Base-by-base conservation (phyloP, 2,329 filamentous ascomycete species). In the Cordyceps cateniannulata region DNA sequence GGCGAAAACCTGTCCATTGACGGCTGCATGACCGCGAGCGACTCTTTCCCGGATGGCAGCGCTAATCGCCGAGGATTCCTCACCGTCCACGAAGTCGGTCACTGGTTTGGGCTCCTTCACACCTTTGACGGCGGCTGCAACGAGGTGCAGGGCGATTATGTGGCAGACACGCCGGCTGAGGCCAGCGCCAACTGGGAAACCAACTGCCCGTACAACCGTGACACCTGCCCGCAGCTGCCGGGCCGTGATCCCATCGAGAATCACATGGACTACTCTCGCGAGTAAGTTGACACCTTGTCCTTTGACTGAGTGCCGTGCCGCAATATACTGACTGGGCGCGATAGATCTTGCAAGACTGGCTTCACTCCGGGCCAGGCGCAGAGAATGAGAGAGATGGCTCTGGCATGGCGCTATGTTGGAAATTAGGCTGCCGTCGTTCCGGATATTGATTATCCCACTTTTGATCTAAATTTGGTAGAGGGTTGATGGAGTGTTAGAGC, bases 91-190 rank as follows among this genome's bases (percentile, higher is more conserved):
- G 78, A 80, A 69, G 69, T 76, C 48, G 78, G 78, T 18, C 78
- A 80, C 70, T 81, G 78, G 78, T 68, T 80, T 59, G 77, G 78
- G 57, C 72, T 81, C 25, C 73, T 71, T 65, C 78, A 81, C 69
- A 79, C 77, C 51, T 81, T 81, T 68, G 67, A 79, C 62, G 77
- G 74, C 49, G 76, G 74, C 62, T 74, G 74, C 65, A 72, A 72
- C 63, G n/a, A n/a, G n/a, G 66, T 70, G n/a, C n/a, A n/a, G n/a
- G 76, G 75, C 42, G 78, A 80, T 65, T 67, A 67, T 24, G 69
- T 79, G 18, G 63, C 69, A 52, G 77, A 79, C 59, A 79, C 76
- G 24, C 74, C 76, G 32, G 70, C 74, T n/a, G 69, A 76, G 64
- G 64, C 64, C 67, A 67, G 63, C 24, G 35, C 63, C 25, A 56